Conservation (phyloP, 305 asterid species). For the Ilex paraguariensis region DNA sequence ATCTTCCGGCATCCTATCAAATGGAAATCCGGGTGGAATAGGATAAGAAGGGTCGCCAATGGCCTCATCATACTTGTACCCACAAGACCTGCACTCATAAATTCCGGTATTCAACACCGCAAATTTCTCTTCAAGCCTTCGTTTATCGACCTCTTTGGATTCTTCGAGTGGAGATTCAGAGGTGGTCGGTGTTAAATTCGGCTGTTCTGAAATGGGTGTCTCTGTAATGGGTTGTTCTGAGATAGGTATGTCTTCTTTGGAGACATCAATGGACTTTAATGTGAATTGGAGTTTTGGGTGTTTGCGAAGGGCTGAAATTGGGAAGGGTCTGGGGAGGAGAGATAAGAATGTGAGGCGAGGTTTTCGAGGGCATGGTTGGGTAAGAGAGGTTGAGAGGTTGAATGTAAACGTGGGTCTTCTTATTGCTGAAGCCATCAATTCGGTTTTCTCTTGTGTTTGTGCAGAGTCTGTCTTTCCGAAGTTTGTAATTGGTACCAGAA, state of each 20-base stretch:
- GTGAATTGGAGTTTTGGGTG: constrained; percentile 13
- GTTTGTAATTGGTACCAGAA: too few relatives aligned
- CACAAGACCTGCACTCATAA: constrained; percentile 82
- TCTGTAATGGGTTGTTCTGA: constrained; percentile 21
- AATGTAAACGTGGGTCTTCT: constrained; percentile 52
- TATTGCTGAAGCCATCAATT: constrained; percentile 58
- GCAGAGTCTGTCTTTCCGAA: too few relatives aligned
- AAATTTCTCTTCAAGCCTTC: constrained; percentile 78
- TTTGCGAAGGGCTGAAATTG: constrained; percentile 9
- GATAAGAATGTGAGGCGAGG: constrained; percentile 28
- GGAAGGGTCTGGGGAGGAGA: constrained; percentile 15
- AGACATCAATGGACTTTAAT: constrained; percentile 57
- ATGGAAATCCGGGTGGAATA: constrained; percentile 88
- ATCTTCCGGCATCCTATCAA: constrained; percentile 72
- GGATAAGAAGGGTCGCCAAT: constrained; percentile 84
- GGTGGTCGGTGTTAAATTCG: neutral
- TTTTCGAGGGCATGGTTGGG: constrained; percentile 30
- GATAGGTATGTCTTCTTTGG: constrained; percentile 69
- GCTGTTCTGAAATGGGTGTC: constrained; percentile 25
- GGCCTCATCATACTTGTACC: constrained; percentile 53
- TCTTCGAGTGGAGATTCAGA: constrained; percentile 16
- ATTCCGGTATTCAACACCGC: constrained; percentile 87
- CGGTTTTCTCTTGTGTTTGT: neutral
- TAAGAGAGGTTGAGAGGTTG: constrained; percentile 37
- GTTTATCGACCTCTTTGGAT: constrained; percentile 23